Percentiles rank a stretch among this genome's conserved stretches.
phyloP scores from a whole-genome alignment of 2,329 filamentous ascomycete genomes.

The Sporothrix dimorphospora region DNA sequence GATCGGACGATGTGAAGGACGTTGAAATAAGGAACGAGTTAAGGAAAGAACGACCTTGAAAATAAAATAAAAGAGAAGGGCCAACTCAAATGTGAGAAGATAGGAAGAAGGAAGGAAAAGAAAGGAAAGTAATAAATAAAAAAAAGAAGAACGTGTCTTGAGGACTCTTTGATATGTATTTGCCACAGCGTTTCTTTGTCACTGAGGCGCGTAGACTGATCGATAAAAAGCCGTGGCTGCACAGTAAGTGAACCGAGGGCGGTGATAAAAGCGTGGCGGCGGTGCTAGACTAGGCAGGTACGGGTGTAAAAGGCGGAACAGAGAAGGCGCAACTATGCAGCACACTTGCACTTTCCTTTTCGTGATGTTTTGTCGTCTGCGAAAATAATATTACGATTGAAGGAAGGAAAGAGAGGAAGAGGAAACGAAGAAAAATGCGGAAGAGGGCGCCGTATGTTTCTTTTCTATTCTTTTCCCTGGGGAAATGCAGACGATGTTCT shows the following conservation, averaged over 20 bases:
- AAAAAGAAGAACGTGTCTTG: neutral
- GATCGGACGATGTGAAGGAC: neutral
- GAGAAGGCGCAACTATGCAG: neutral
- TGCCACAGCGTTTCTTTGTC: slow-evolving; percentile 9
- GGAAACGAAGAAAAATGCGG: neutral
- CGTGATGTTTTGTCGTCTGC: neutral
- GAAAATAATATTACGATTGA: neutral
- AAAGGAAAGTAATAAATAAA: neutral
- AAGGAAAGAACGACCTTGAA: neutral
- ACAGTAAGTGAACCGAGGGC: neutral
- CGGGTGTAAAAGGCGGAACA: slow-evolving; percentile 4
- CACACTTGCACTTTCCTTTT: slow-evolving; percentile 10
- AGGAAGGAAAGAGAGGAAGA: slow-evolving; percentile 12
- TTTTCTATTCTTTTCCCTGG: slow-evolving; percentile 25
- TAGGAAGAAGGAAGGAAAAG: neutral
- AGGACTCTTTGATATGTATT: neutral
- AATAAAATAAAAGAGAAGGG: neutral
- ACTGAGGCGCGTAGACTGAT: neutral
- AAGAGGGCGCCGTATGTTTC: slow-evolving; percentile 24
- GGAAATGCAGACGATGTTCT: slow-evolving; percentile 23
- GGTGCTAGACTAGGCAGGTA: slow-evolving; percentile 11
- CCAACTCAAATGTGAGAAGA: neutral
- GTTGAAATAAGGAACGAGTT: neutral
- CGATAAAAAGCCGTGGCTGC: slow-evolving; percentile 3
- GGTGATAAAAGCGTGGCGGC: slow-evolving; percentile 10